phyloP scores from a whole-genome alignment of 2,329 filamentous ascomycete genomes.

The Ophiocordyceps camponoti-rufipedis region DNA sequence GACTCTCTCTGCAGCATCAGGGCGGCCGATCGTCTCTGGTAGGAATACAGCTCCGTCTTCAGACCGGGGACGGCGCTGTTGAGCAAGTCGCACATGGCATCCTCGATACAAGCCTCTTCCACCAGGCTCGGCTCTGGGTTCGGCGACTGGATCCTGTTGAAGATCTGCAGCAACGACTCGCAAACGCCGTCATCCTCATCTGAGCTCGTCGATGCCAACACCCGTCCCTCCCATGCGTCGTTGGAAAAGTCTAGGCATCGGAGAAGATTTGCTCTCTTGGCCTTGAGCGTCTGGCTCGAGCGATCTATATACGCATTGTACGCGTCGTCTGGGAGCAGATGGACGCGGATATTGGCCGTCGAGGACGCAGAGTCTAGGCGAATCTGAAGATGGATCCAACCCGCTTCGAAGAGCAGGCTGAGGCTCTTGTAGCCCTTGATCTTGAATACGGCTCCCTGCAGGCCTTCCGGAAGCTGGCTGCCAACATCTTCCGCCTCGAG shows the following conservation, averaged over 20 bases:
- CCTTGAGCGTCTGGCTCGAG: conserved; percentile 22
- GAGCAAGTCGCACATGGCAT: conserved; percentile 38
- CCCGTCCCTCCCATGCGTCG: conserved; percentile 32
- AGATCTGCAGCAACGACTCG: conserved; percentile 46
- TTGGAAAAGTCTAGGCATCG: conserved; percentile 34
- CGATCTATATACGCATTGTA: conserved; percentile 33
- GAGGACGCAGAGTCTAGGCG: conserved; percentile 6
- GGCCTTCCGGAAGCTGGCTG: conserved; percentile 3
- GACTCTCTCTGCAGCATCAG: conserved; percentile 71
- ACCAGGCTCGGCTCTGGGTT: conserved; percentile 32
- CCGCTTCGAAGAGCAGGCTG: conserved; percentile 12
- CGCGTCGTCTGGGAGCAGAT: conserved; percentile 48
- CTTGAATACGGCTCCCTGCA: conserved; percentile 7
- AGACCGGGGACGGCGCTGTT: conserved; percentile 35
- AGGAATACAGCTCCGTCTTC: conserved; percentile 49
- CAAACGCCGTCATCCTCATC: conserved; percentile 8
- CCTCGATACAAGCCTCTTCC: conserved; percentile 27
- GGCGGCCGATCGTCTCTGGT: conserved; percentile 65
- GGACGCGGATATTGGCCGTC: conserved; percentile 29
- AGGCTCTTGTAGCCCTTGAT: conserved; percentile 4
- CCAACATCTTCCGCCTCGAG: not conserved
- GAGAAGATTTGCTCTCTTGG: conserved; percentile 29
- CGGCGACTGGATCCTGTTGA: conserved; percentile 57
- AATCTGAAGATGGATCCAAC: conserved; percentile 28
- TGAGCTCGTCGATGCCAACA: not conserved